Percentiles rank a stretch among this genome's conserved stretches.
Evolutionary conservation across 257 asterid genomes (phyloP).

Genomic region (Capsicum baccatum): DNA sequence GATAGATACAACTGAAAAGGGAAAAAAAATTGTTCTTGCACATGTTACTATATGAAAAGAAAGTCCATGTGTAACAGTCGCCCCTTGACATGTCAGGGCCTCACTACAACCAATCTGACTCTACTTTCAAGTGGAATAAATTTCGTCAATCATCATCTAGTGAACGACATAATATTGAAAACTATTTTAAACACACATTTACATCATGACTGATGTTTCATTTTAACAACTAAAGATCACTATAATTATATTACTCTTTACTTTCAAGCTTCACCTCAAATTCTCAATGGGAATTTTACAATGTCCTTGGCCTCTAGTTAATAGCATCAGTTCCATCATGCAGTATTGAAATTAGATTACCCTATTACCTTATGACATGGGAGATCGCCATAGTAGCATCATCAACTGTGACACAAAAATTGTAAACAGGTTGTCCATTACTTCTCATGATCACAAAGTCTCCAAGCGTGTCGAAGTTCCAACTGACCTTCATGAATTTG

Average conservation of each 20-base stretch:
- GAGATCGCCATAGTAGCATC: constrained; percentile 98
- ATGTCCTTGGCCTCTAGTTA: background rate
- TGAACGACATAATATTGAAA: background rate
- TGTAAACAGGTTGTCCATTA: constrained; percentile 98
- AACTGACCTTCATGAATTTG: constrained; percentile 78
- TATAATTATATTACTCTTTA: background rate
- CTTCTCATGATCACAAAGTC: constrained; percentile 99
- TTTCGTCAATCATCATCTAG: background rate
- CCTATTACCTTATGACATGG: constrained; percentile 83
- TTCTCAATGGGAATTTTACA: background rate
- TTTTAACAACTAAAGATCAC: background rate
- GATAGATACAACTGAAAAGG: constrained; percentile 20
- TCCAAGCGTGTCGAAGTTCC: constrained; percentile 94
- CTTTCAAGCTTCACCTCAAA: background rate
- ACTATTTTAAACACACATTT: constrained; percentile 2
- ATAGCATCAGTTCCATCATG: constrained; percentile 3
- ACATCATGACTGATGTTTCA: background rate
- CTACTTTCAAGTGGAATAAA: constrained; percentile 5
- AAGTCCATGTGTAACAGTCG: background rate
- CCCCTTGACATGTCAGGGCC: constrained; percentile 5
- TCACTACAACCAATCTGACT: constrained; percentile 12
- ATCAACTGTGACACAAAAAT: constrained; percentile 95
- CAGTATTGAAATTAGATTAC: background rate
- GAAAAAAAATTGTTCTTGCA: constrained; percentile 13
- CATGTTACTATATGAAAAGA: background rate